phyloP scores from a whole-genome alignment of 2,329 filamentous ascomycete species.

The Diaporthe ilicicola region DNA sequence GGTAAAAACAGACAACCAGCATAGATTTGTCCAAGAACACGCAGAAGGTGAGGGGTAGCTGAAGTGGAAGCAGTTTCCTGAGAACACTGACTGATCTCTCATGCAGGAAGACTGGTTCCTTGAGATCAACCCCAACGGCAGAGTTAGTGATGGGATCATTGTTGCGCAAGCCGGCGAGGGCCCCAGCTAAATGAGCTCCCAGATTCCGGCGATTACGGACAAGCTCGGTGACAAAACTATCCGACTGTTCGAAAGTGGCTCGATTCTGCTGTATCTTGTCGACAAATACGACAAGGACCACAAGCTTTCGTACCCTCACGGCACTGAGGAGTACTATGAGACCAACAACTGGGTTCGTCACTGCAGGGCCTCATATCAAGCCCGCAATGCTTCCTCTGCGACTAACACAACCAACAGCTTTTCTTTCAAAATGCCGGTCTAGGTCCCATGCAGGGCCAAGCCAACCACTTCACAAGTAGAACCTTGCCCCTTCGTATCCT shows the following conservation, averaged over 20 bases:
- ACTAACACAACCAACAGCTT: conserved; percentile 46
- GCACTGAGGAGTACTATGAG: conserved; percentile 79
- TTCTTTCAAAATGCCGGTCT: conserved; percentile 84
- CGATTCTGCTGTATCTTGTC: conserved; percentile 82
- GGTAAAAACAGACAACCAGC: conserved; percentile 18
- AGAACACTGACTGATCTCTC: neutral
- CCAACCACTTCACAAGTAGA: conserved; percentile 80
- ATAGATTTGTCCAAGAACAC: conserved; percentile 68
- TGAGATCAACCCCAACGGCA: conserved; percentile 74
- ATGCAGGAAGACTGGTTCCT: conserved; percentile 67
- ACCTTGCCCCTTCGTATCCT: neutral
- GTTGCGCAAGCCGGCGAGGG: conserved; percentile 50
- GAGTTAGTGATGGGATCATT: conserved; percentile 3
- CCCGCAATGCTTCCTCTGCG: neutral
- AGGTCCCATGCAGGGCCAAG: conserved; percentile 84
- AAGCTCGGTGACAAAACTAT: conserved; percentile 76
- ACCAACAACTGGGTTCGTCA: conserved; percentile 73
- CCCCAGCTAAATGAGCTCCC: conserved; percentile 40
- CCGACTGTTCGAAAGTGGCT: conserved; percentile 79
- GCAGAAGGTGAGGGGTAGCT: conserved; percentile 57
- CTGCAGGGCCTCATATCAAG: neutral
- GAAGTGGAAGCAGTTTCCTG: neutral
- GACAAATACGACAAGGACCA: conserved; percentile 80
- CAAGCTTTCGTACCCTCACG: conserved; percentile 79
- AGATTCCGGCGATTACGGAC: conserved; percentile 85